A percentile compares a stretch with the other conserved stretches of the same genome.
These are phyloP conservation scores for Leccinum sublutescens DNA, from an alignment of 768 basidiomycete genomes.

Conservation along the genomic window DNA sequence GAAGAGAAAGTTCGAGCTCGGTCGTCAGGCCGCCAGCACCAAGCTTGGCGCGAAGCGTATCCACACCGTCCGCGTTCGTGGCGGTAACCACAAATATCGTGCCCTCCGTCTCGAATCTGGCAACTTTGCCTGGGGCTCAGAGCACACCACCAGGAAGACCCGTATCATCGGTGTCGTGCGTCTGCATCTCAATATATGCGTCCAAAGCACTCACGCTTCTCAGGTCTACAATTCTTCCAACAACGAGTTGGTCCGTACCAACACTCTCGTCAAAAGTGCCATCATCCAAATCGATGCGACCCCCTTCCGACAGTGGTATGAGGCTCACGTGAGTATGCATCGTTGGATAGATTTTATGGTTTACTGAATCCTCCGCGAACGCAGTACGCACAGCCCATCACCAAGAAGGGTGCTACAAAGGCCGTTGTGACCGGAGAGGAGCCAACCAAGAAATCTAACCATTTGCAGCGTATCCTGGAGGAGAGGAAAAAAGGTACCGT, in stretches of 20 bases:
- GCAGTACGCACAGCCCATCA: slow-evolving; percentile 93
- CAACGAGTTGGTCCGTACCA: slow-evolving; percentile 99
- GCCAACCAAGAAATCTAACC: slow-evolving; percentile 82
- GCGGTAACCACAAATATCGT: slow-evolving; percentile 93
- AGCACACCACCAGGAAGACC: slow-evolving; percentile 92
- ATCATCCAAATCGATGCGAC: slow-evolving; percentile 98
- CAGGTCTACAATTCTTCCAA: slow-evolving; percentile 99
- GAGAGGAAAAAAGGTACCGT: slow-evolving; percentile 85
- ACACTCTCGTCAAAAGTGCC: slow-evolving; percentile 96
- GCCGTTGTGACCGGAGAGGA: slow-evolving; percentile 46
- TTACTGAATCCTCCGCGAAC: slow-evolving; percentile 6
- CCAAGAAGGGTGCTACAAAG: slow-evolving; percentile 76
- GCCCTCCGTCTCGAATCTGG: slow-evolving; percentile 95
- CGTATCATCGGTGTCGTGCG: slow-evolving; percentile 93
- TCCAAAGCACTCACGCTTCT: slow-evolving; percentile 6
- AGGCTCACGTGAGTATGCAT: slow-evolving; percentile 77
- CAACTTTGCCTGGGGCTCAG: slow-evolving; percentile 99
- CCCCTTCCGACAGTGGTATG: slow-evolving; percentile 99
- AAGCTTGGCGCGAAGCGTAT: slow-evolving; percentile 95
- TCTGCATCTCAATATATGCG: slow-evolving; percentile 22
- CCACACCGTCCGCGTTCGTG: slow-evolving; percentile 92
- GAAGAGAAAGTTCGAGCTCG: slow-evolving; percentile 99
- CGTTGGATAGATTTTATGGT: not conserved
- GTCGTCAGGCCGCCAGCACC: slow-evolving; percentile 96
- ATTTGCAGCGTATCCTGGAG: slow-evolving; percentile 82